Evolutionary conservation across 225 moss, liverwort and hornwort genomes (phyloP).

Genomic region (Pseudoscleropodium purum): DNA sequence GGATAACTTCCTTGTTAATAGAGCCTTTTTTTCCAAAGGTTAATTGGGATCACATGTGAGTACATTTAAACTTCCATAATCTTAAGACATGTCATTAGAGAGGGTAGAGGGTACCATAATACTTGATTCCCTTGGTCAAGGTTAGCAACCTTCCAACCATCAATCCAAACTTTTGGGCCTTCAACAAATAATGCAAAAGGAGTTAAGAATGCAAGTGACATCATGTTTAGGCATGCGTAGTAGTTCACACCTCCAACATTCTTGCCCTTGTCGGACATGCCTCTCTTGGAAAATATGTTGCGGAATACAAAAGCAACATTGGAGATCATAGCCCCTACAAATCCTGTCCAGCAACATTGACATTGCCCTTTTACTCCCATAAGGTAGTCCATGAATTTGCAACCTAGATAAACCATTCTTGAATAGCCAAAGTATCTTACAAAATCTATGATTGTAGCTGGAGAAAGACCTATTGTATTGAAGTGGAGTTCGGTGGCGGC

Average conservation of each 20-base stretch:
- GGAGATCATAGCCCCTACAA: constrained; percentile 73
- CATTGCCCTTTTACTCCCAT: neutral
- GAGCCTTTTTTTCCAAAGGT: no score
- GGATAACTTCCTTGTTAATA: no score
- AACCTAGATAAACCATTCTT: neutral
- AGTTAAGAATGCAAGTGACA: constrained; percentile 56
- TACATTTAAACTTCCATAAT: neutral
- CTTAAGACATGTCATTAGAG: neutral
- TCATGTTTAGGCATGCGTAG: constrained; percentile 56
- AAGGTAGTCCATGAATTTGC: neutral
- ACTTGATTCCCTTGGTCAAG: constrained; percentile 33
- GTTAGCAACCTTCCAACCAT: constrained; percentile 28
- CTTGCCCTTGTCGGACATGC: constrained; percentile 43
- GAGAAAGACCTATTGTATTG: constrained; percentile 35
- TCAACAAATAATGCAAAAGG: constrained; percentile 57
- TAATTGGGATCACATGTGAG: neutral
- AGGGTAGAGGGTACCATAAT: constrained; percentile 9
- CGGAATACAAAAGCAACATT: constrained; percentile 73
- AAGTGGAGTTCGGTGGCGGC: constrained; percentile 55
- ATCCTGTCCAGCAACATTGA: constrained; percentile 32
- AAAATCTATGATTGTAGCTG: neutral
- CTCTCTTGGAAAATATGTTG: constrained; percentile 77
- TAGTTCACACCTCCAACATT: constrained; percentile 68
- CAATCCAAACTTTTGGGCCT: constrained; percentile 44
- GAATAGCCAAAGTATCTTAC: neutral